Evolutionary conservation across 2,329 filamentous ascomycete genomes (phyloP), one percentile per base, ranked within the genome.

Genomic region (Volutella citrinella): DNA sequence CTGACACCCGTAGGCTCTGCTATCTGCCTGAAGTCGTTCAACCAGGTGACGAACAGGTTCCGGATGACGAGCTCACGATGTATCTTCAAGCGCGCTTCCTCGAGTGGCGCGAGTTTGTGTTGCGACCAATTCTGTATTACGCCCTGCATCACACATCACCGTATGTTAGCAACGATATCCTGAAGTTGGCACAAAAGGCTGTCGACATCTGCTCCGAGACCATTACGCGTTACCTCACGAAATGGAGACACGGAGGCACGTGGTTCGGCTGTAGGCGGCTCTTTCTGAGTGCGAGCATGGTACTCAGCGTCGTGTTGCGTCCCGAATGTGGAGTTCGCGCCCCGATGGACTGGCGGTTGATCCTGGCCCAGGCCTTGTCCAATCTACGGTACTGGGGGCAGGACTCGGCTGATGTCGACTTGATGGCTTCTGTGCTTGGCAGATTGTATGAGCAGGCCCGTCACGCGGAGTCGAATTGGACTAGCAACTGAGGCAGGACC

Each of bases 61-160:
- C 20, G 4, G 30, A 40, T 13, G 35, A 30, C 10, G 40, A 43
- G n/a, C 36, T 43, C 16, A 31, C 37, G 4, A 25, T 27, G 19
- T 35, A 34, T 12, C 23, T 43, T 5, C 30, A 32, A n/a, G 40
- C 34, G 6, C 32, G 40, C 7, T 30, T 38, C 9, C 30, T 23
- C 8, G 31, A 39, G 8, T 43, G 40, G 40, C 33, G 38, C 5
- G 40, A 43, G 15, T 32, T 39, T 4, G 34, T 38, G 3, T 29
- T 40, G 6, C 30, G 40, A 6, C 40, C 40, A 3, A 34, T 43
- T 21, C 19, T 43, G 6, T 43, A 43, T 15, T 34, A 34, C 27
- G 30, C 37, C 7, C 19, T 43, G 2, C 36, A 42, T 14, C 31
- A 32, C 5, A 29, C 29, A 4, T 10, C 27, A 10, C 19, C 20